phyloP scores from a whole-genome alignment of 306 rosid genomes.

The Lupinus albus region DNA sequence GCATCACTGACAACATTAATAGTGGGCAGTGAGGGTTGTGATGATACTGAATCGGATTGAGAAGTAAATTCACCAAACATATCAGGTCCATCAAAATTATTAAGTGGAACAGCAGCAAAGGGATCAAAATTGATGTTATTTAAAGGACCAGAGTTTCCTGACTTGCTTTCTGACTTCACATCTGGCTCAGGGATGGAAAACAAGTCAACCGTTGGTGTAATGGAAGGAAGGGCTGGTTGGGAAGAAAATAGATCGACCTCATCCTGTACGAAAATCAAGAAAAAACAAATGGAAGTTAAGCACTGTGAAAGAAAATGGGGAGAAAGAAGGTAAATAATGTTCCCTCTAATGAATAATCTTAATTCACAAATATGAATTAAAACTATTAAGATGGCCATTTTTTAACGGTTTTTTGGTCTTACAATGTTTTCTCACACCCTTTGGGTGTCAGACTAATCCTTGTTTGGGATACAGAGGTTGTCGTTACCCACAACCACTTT shows the following conservation, averaged over 20 bases:
- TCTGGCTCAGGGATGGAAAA: conserved; percentile 69
- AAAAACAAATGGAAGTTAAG: conserved; percentile 27
- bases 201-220: conserved; percentile 69
- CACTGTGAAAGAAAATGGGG: conserved; percentile 30
- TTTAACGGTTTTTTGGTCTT: background rate
- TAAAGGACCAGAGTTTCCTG: conserved; percentile 49
- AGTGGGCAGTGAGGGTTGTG: conserved; percentile 66
- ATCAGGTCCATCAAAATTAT: conserved; percentile 82
- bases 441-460: background rate
- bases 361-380: conserved; percentile 17
- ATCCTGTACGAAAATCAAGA: conserved; percentile 54
- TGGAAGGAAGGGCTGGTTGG: conserved; percentile 60
- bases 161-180: conserved; percentile 61
- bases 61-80: conserved; percentile 75
- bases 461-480: background rate
- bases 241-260: conserved; percentile 81
- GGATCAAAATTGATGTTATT: conserved; percentile 68
- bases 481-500: background rate
- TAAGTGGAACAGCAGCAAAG: conserved; percentile 84
- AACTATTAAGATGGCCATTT: background rate
- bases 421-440: background rate
- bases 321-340: conserved; percentile 26
- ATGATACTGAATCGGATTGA: conserved; percentile 57
- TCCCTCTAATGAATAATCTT: background rate
- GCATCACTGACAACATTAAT: conserved; percentile 49